Conservation (phyloP, 306 rosid genomes). For the Cucurbita pepo region DNA sequence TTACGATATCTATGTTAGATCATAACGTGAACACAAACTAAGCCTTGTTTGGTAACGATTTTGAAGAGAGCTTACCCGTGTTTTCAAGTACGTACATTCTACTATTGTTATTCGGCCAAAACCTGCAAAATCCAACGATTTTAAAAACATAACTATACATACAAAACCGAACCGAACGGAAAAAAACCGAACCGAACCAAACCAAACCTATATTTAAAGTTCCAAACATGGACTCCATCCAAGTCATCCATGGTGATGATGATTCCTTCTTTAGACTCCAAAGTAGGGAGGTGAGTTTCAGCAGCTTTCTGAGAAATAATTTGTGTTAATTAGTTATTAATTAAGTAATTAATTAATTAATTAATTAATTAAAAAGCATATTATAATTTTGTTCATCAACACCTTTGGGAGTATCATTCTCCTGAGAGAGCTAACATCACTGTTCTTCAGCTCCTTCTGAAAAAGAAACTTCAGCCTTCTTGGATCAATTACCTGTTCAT, state of each 20-base stretch:
- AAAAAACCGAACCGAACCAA: neutral
- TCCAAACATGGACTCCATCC: constrained; percentile 85
- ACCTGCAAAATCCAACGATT: constrained; percentile 26
- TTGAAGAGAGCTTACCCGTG: constrained; percentile 40
- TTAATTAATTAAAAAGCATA: neutral
- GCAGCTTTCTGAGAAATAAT: constrained; percentile 54
- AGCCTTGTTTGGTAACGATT: neutral
- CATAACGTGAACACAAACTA: neutral
- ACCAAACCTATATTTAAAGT: constrained; percentile 74
- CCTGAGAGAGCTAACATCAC: constrained; percentile 84
- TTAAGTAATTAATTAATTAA: neutral
- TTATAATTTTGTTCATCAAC: neutral
- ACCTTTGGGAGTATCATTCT: constrained; percentile 96
- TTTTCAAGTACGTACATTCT: constrained; percentile 96
- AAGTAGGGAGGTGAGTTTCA: constrained; percentile 65
- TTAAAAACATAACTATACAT: neutral
- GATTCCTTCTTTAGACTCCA: constrained; percentile 85
- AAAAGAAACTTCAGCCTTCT: constrained; percentile 58
- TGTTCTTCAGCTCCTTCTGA: constrained; percentile 80
- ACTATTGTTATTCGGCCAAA: constrained; percentile 95
- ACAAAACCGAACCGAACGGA: neutral
- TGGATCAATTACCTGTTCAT: constrained; percentile 41
- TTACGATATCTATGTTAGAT: neutral
- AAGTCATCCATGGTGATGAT: constrained; percentile 63
- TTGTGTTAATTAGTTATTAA: neutral